Percentiles rank a stretch among this genome's conserved stretches.
These are phyloP conservation scores for Inosperma sp. DNA, from an alignment of 768 basidiomycete species.

Conservation along the genomic window DNA sequence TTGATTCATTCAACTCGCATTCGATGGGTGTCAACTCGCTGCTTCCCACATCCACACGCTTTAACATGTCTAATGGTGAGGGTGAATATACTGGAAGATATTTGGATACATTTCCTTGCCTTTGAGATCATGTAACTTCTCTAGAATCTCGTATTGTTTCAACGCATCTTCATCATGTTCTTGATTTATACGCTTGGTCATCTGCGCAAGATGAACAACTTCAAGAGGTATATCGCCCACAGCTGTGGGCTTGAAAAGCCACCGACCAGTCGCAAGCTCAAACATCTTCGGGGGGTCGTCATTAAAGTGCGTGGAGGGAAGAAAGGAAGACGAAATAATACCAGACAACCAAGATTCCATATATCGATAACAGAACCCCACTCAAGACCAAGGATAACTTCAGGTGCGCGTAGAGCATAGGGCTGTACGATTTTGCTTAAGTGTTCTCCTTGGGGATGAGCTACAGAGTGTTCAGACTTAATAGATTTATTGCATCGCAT, in stretches of 20 bases:
- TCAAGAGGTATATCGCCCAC: neutral
- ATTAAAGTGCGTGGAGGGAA: neutral
- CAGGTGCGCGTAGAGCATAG: constrained; percentile 68
- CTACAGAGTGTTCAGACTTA: neutral
- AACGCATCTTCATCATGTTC: neutral
- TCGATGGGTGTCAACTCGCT: neutral
- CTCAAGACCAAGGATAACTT: constrained; percentile 25
- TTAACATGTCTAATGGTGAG: neutral
- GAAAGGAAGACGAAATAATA: constrained; percentile 18
- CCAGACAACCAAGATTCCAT: constrained; percentile 76
- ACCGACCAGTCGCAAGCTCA: neutral
- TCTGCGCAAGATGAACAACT: neutral
- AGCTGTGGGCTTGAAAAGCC: neutral
- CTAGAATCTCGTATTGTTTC: neutral
- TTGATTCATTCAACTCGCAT: neutral
- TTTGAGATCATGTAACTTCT: neutral
- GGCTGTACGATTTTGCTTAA: constrained; percentile 64
- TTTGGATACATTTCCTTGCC: neutral
- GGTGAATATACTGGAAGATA: neutral
- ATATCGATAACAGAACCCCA: constrained; percentile 78
- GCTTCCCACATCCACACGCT: neutral
- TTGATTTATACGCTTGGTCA: neutral
- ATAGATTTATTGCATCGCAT: neutral
- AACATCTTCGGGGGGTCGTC: neutral
- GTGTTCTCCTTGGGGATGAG: neutral